Conservation (phyloP, 257 asterid species). For the Sherardia arvensis region DNA sequence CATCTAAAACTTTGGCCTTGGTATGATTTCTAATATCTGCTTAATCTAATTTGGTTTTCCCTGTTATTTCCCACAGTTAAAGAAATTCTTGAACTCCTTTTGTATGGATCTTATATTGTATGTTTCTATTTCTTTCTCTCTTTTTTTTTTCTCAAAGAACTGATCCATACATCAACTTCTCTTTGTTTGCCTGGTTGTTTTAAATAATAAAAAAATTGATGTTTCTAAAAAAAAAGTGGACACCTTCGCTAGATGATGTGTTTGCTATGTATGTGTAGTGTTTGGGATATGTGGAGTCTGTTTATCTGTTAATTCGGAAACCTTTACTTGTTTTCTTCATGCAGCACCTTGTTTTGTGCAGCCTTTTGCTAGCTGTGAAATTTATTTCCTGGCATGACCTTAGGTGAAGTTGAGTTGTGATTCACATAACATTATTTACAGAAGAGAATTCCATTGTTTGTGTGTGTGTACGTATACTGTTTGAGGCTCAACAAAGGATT, state of each 20-base stretch:
- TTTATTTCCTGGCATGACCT: background rate
- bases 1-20: slow-evolving; percentile 84
- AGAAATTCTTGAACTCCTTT: too few relatives aligned
- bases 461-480: background rate
- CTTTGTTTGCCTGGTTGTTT: too few relatives aligned
- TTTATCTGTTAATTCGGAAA: background rate
- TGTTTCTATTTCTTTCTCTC: too few relatives aligned
- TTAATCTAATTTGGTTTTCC: slow-evolving; percentile 5
- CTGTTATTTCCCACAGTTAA: background rate
- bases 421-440: background rate
- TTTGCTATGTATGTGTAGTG: background rate
- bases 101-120: too few relatives aligned
- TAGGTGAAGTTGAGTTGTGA: background rate
- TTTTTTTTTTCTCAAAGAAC: too few relatives aligned
- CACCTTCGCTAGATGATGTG: too few relatives aligned
- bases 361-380: background rate
- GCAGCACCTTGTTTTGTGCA: background rate
- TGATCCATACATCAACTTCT: too few relatives aligned
- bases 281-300: background rate
- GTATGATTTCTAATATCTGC: slow-evolving; percentile 29
- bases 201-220: too few relatives aligned
- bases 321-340: background rate
- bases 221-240: too few relatives aligned
- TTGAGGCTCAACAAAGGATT: background rate
- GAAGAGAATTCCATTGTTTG: background rate